phyloP scores from a whole-genome alignment of 2,329 filamentous ascomycete species.

The Aspergillus niger region DNA sequence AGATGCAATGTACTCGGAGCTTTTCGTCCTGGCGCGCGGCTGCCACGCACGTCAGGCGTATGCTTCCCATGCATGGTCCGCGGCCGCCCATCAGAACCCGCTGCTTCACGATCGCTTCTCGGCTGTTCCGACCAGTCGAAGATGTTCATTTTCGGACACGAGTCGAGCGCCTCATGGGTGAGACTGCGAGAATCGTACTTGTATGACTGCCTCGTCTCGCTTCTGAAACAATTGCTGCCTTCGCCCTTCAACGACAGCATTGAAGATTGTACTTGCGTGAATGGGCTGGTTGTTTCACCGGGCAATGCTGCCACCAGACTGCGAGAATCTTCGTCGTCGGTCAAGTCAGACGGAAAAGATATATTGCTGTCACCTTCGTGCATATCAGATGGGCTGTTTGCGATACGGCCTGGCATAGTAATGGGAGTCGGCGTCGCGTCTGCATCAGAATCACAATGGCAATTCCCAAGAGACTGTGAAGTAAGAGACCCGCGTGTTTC shows the following conservation, averaged over 20 bases:
- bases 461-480: conserved; percentile 28
- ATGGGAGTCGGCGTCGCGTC: conserved; percentile 14
- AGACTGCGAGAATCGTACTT: conserved; percentile 18
- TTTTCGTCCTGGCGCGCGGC: conserved; percentile 59
- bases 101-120: conserved; percentile 54
- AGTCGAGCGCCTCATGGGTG: conserved; percentile 30
- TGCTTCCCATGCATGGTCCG: conserved; percentile 67
- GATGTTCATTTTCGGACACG: conserved; percentile 55
- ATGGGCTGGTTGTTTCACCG: conserved; percentile 21
- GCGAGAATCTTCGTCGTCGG: conserved; percentile 29
- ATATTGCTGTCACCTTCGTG: conserved; percentile 21
- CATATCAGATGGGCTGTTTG: conserved; percentile 13
- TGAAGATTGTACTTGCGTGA: conserved; percentile 9
- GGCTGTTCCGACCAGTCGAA: conserved; percentile 68
- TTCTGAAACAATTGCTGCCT: not conserved
- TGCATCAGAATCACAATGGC: conserved; percentile 25
- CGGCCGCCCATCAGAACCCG: conserved; percentile 57
- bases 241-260: conserved; percentile 13
- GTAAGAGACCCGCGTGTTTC: conserved; percentile 50
- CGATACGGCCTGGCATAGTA: conserved; percentile 14
- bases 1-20: conserved; percentile 62
- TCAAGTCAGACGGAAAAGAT: conserved; percentile 28
- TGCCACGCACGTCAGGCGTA: conserved; percentile 56
- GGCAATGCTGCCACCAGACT: conserved; percentile 34
- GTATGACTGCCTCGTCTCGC: conserved; percentile 11